Evolutionary conservation across 345 rosid species (phyloP), one percentile per base, ranked within the genome.

Genomic region (Brassica incana): DNA sequence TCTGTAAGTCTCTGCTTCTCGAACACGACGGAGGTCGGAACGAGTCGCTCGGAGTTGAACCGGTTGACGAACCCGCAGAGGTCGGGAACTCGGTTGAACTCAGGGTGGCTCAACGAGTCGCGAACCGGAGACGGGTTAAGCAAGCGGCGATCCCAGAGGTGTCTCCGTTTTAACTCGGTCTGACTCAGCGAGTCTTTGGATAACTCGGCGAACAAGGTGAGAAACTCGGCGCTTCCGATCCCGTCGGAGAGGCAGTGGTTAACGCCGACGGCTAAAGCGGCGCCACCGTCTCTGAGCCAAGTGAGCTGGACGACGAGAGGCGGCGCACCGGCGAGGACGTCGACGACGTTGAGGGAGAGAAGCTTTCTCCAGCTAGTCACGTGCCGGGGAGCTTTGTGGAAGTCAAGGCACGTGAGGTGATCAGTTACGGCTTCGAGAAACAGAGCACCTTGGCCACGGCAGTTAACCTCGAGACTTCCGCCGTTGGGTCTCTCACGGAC

Each of bases 191-290:
- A 77, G 72, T 82, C 59, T 67, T 35, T 67, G 0, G 87, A 85
- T 50, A 87, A 81, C 83, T 87, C 91, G 27, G 93, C 90, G 59
- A 94, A 83, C 43, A 85, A 78, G 83, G 83, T 78, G 45, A 94
- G 88, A 67, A 94, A 90, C 84, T 88, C 91, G 2, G 90, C 83
- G 75, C 91, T 87, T 0, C 97, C 98, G 72, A 90, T 84, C 0
- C 97, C 98, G 40, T 91, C 98, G 14, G 87, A 84, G 61, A 92
- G 72, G 32, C 93, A 88, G 75, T 94, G 98, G 77, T 88, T 94
- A 8, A 91, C 45, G 2, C 93, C 96, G 30, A 92, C 83, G 12
- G 90, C 96, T 3, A 94, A 67, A 14, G 92, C 84, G 0, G 92
- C 94, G 52, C 78, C 87, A 1, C 96, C 98, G 59, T 89, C 96